These are phyloP conservation scores for Phytophthora idaei DNA, from an alignment of 352 stramenopile species.

Conservation along the genomic window DNA sequence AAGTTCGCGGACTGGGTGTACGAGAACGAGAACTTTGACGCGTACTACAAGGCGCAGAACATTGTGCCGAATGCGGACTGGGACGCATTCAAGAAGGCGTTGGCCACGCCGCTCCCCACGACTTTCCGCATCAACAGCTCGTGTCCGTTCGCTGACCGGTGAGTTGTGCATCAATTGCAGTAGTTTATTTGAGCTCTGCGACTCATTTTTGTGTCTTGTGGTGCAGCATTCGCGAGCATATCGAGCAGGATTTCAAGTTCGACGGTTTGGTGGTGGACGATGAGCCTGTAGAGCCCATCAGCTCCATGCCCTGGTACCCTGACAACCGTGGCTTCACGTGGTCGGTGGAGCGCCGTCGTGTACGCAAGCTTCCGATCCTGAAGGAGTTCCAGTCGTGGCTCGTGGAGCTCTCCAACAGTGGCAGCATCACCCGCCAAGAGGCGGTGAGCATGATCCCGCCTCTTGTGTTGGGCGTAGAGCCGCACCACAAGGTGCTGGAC, in stretches of 20 bases:
- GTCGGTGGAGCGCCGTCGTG: constrained; percentile 86
- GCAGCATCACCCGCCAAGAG: constrained; percentile 98
- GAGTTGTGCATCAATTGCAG: constrained; percentile 9
- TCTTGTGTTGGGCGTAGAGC: constrained; percentile 95
- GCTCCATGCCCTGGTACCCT: constrained; percentile 90
- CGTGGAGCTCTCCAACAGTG: constrained; percentile 92
- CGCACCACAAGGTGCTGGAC: constrained; percentile 94
- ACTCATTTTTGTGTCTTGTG: constrained; percentile 7
- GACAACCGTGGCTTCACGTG: constrained; percentile 90
- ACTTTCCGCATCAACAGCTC: constrained; percentile 95
- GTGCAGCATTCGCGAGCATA: constrained; percentile 83
- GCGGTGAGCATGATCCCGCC: constrained; percentile 99
- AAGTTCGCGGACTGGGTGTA: constrained; percentile 89
- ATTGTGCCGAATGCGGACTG: constrained; percentile 88
- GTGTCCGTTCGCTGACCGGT: constrained; percentile 84
- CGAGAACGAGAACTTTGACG: constrained; percentile 84
- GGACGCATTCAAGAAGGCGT: constrained; percentile 88
- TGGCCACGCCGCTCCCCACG: constrained; percentile 90
- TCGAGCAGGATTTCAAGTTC: constrained; percentile 87
- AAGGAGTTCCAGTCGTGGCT: constrained; percentile 97
- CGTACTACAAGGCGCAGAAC: constrained; percentile 89
- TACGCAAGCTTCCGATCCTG: constrained; percentile 92
- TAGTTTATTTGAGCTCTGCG: neutral
- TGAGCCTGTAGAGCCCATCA: constrained; percentile 84
- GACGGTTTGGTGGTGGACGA: constrained; percentile 80